Percentiles rank a stretch among this genome's conserved stretches.
These are phyloP conservation scores for Aspergillus nidulans DNA, from an alignment of 495 filamentous ascomycete species.

Conservation along the genomic window DNA sequence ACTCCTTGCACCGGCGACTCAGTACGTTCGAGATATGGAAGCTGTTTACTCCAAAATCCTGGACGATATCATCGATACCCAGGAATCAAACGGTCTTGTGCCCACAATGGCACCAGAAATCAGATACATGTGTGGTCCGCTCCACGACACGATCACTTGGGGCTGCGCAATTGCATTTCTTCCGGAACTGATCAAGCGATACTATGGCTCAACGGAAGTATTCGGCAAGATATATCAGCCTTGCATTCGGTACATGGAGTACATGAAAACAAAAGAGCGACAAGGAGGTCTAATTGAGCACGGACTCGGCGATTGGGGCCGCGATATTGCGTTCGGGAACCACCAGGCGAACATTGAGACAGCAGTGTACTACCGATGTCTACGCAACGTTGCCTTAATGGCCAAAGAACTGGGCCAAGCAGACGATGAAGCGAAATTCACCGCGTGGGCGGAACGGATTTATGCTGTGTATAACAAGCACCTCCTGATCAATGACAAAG, in stretches of 20 bases:
- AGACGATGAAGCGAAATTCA: constrained; percentile 17
- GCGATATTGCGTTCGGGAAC: constrained; percentile 28
- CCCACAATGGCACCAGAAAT: constrained; percentile 30
- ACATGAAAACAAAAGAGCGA: constrained; percentile 25
- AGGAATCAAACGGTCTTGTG: constrained; percentile 24
- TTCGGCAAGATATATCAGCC: constrained; percentile 20
- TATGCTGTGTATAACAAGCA: constrained; percentile 22
- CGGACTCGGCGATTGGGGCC: constrained; percentile 28
- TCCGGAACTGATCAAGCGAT: constrained; percentile 22
- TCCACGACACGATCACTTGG: constrained; percentile 31
- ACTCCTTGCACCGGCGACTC: constrained; percentile 26
- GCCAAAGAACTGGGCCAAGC: constrained; percentile 20
- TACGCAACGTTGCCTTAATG: constrained; percentile 25
- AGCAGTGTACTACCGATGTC: constrained; percentile 27
- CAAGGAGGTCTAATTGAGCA: constrained; percentile 26
- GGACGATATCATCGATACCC: constrained; percentile 27
- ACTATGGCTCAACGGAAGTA: constrained; percentile 25
- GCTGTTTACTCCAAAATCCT: constrained; percentile 26
- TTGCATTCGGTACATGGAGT: constrained; percentile 27
- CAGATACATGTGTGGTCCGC: constrained; percentile 30
- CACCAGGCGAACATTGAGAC: constrained; percentile 31
- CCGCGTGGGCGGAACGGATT: constrained; percentile 19
- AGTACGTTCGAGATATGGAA: constrained; percentile 30
- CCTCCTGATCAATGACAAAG: constrained; percentile 22
- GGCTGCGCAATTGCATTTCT: constrained; percentile 26